Conservation (phyloP, 495 filamentous ascomycete species). For the Penicillium parvum region DNA sequence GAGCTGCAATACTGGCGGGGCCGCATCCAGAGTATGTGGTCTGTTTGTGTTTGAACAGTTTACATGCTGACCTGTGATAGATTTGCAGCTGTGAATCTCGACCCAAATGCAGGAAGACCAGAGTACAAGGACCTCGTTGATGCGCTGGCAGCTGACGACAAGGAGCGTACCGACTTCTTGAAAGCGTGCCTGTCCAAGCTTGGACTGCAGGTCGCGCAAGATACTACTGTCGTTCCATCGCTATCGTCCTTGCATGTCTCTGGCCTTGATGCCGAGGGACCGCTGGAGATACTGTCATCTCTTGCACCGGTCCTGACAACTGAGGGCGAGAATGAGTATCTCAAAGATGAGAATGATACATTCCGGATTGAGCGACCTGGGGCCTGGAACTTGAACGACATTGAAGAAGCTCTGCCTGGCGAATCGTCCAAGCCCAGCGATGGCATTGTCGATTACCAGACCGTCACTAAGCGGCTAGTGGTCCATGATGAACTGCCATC, state of each 20-base stretch:
- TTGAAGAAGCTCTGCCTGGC: slow-evolving; percentile 48
- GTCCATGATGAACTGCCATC: slow-evolving; percentile 68
- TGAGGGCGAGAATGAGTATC: slow-evolving; percentile 65
- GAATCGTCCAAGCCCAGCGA: slow-evolving; percentile 30
- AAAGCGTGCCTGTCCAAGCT: slow-evolving; percentile 79
- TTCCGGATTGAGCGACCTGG: slow-evolving; percentile 70
- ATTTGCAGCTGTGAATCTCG: slow-evolving; percentile 78
- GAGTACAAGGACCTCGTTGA: slow-evolving; percentile 66
- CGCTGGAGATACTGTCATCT: slow-evolving; percentile 60
- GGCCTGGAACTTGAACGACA: slow-evolving; percentile 55
- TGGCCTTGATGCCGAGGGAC: slow-evolving; percentile 57
- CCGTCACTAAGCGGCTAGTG: slow-evolving; percentile 65
- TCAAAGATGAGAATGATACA: slow-evolving; percentile 80
- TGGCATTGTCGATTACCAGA: slow-evolving; percentile 70
- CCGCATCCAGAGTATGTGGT: slow-evolving; percentile 86
- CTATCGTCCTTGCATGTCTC: slow-evolving; percentile 85
- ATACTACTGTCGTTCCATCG: slow-evolving; percentile 66
- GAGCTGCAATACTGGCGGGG: slow-evolving; percentile 73
- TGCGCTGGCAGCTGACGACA: slow-evolving; percentile 65
- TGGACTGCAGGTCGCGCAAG: slow-evolving; percentile 70
- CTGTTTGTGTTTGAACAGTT: not conserved
- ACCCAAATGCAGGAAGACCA: slow-evolving; percentile 54
- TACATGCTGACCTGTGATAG: slow-evolving; percentile 40
- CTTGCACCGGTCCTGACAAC: slow-evolving; percentile 62
- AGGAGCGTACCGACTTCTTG: slow-evolving; percentile 66